Percentiles rank a stretch among this genome's conserved stretches.
These are phyloP conservation scores for Amanita pseudoporphyria DNA, from an alignment of 768 basidiomycete genomes.

Conservation along the genomic window DNA sequence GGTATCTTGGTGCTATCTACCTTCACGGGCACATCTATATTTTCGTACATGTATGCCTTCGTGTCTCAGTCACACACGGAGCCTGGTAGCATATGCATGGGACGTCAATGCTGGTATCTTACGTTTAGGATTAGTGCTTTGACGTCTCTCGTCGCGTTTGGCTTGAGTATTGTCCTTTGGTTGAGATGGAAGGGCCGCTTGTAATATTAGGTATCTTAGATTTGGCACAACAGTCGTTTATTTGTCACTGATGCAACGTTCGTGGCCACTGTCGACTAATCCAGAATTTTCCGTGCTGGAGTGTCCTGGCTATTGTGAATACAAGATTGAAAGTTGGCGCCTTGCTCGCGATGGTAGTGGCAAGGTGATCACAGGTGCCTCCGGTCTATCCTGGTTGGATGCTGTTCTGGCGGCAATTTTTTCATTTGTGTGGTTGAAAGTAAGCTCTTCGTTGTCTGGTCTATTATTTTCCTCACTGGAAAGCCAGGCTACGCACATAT, in stretches of 20 bases:
- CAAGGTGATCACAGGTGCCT: constrained; percentile 20
- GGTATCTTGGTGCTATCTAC: constrained; percentile 68
- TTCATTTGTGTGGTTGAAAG: constrained; percentile 24
- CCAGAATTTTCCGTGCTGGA: constrained; percentile 45
- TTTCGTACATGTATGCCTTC: constrained; percentile 75
- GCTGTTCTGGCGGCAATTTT: constrained; percentile 21
- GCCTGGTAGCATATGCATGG: constrained; percentile 39
- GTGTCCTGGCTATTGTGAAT: constrained; percentile 44
- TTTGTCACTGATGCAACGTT: constrained; percentile 12
- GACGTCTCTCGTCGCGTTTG: constrained; percentile 34
- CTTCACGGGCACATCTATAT: constrained; percentile 63
- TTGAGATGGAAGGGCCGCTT: constrained; percentile 50
- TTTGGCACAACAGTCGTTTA: background rate
- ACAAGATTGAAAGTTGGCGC: constrained; percentile 46
- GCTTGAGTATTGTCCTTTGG: constrained; percentile 45
- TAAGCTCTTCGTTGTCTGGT: constrained; percentile 2
- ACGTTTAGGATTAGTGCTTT: constrained; percentile 51
- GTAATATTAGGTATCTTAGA: constrained; percentile 16
- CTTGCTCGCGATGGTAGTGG: constrained; percentile 32
- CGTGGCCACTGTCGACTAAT: constrained; percentile 23
- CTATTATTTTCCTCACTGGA: background rate
- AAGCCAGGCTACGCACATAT: constrained; percentile 3
- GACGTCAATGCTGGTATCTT: constrained; percentile 50
- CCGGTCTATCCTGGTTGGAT: constrained; percentile 27
- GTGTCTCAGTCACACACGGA: constrained; percentile 42